Evolutionary conservation across 164 flowering plant genomes (phyloP).

Genomic region (Amborella trichopoda): DNA sequence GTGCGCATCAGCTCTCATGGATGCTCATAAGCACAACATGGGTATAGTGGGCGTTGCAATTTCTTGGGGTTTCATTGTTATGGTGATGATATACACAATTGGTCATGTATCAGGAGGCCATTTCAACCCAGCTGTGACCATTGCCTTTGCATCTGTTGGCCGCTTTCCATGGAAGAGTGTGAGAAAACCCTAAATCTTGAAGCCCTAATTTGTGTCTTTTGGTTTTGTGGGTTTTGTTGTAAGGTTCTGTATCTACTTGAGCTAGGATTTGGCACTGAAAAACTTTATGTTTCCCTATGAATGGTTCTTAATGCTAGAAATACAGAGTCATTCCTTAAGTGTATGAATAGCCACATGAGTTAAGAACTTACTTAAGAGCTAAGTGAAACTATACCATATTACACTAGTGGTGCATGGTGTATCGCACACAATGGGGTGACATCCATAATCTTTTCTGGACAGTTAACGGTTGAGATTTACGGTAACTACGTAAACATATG

Average conservation of each 20-base stretch:
- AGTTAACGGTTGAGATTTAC: too few relatives aligned
- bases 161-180: constrained; percentile 30
- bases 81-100: constrained; percentile 24
- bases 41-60: constrained; percentile 22
- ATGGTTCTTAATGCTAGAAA: not conserved
- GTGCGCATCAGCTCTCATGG: constrained; percentile 23
- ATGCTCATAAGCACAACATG: constrained; percentile 7
- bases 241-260: not conserved
- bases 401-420: too few relatives aligned
- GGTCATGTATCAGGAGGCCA: constrained; percentile 55
- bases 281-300: not conserved
- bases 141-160: constrained; percentile 31
- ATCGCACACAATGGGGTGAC: too few relatives aligned
- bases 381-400: too few relatives aligned
- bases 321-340: too few relatives aligned
- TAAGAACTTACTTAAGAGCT: too few relatives aligned
- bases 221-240: not conserved
- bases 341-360: too few relatives aligned
- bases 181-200: constrained; percentile 2
- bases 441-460: too few relatives aligned
- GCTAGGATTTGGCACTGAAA: not conserved
- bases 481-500: too few relatives aligned
- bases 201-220: not conserved
- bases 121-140: constrained; percentile 43
- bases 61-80: constrained; percentile 22